Evolutionary conservation across 2,329 filamentous ascomycete species (phyloP).

Genomic region (Exserohilum rostratum): DNA sequence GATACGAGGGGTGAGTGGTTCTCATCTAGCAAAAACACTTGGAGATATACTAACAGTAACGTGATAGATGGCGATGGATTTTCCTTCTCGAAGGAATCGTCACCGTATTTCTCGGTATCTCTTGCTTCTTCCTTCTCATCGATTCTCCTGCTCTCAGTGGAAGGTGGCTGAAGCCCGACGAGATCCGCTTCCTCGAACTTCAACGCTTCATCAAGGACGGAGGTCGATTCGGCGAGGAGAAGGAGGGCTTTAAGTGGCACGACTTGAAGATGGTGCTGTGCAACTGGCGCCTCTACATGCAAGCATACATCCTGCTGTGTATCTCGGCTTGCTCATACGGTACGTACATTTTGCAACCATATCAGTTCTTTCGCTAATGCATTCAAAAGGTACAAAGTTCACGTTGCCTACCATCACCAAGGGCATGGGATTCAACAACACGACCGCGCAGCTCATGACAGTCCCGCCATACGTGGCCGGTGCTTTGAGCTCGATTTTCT

Average conservation of each 20-base stretch:
- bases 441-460: conserved; percentile 39
- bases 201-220: conserved; percentile 34
- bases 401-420: conserved; percentile 34
- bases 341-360: not conserved
- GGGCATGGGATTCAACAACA: conserved; percentile 37
- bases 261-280: conserved; percentile 33
- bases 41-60: conserved; percentile 16
- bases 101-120: conserved; percentile 34
- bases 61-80: conserved; percentile 51
- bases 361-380: not conserved
- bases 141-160: conserved; percentile 28
- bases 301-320: conserved; percentile 35
- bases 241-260: conserved; percentile 27
- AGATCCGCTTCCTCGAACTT: conserved; percentile 30
- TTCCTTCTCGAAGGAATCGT: conserved; percentile 52
- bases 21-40: conserved; percentile 43
- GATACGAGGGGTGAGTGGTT: conserved; percentile 50
- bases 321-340: conserved; percentile 37
- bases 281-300: conserved; percentile 41
- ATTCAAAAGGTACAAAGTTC: conserved; percentile 3
- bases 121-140: conserved; percentile 36
- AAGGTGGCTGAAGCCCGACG: conserved; percentile 30
- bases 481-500: conserved; percentile 31
- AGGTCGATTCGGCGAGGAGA: conserved; percentile 22
- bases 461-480: conserved; percentile 36